Percentiles rank a stretch among this genome's conserved stretches.
These are phyloP conservation scores for Neurospora sp. DNA, from an alignment of 495 filamentous ascomycete species.

Conservation along the genomic window DNA sequence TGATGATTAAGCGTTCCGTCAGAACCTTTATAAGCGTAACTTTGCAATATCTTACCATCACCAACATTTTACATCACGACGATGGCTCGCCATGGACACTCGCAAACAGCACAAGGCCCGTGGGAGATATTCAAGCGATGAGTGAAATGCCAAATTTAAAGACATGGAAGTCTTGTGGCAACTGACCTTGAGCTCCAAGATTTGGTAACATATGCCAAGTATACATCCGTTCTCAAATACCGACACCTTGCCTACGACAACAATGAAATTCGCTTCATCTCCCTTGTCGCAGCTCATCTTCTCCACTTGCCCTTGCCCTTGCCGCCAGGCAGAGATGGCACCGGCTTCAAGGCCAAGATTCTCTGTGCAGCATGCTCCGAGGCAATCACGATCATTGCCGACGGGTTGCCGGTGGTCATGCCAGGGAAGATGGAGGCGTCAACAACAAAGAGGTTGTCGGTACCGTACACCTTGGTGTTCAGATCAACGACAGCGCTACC, in stretches of 20 bases:
- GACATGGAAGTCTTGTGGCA: too few species aligned
- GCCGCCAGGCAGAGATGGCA: background rate
- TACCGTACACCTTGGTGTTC: conserved; percentile 64
- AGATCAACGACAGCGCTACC: conserved; percentile 60
- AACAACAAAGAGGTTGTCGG: conserved; percentile 57
- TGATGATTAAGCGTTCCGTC: too few species aligned
- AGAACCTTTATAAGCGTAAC: too few species aligned
- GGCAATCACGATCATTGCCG: conserved; percentile 47
- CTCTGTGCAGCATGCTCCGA: conserved; percentile 44
- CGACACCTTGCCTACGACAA: background rate
- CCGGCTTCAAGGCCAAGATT: conserved; percentile 13
- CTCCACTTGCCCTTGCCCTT: background rate
- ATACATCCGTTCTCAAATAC: background rate
- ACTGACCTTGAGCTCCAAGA: background rate
- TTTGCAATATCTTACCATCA: too few species aligned
- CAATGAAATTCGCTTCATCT: background rate
- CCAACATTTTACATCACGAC: background rate
- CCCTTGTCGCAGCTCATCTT: background rate
- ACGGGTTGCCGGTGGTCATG: conserved; percentile 51
- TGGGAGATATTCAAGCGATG: too few species aligned
- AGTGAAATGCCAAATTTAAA: too few species aligned
- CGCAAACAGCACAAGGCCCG: too few species aligned
- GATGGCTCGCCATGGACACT: background rate
- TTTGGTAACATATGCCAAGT: background rate
- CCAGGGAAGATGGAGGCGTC: conserved; percentile 58